Percentiles rank a stretch among this genome's conserved stretches.
phyloP scores from a whole-genome alignment of 345 rosid species.

The Nephelium lappaceum region DNA sequence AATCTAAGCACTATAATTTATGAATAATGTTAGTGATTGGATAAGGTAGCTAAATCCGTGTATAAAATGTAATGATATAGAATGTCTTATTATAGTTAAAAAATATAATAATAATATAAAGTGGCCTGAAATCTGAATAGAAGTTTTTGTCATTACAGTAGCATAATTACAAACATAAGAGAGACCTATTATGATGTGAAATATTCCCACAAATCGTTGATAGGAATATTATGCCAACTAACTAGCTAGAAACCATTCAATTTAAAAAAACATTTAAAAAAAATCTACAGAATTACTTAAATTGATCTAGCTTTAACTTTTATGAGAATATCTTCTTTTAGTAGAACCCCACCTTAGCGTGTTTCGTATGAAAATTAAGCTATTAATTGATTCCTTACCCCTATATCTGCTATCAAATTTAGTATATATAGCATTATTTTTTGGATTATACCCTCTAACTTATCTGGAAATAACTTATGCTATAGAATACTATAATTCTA shows the following conservation, averaged over 20 bases:
- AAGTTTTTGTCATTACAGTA: no score
- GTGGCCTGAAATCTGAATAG: no score
- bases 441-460: background rate
- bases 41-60: no score
- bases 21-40: no score
- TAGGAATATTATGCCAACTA: background rate
- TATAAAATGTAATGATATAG: no score
- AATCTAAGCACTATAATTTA: no score
- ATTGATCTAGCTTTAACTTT: background rate
- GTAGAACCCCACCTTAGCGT: background rate
- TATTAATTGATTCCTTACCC: background rate
- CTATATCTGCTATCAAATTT: background rate
- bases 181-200: background rate
- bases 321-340: background rate
- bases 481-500: no score
- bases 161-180: no score
- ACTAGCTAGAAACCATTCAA: constrained; percentile 3
- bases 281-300: background rate
- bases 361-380: background rate
- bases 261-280: background rate
- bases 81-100: no score
- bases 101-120: no score
- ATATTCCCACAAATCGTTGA: background rate
- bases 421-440: no score
- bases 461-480: background rate